These are phyloP conservation scores for Vinca minor DNA, from an alignment of 257 asterid genomes.

Conservation along the genomic window DNA sequence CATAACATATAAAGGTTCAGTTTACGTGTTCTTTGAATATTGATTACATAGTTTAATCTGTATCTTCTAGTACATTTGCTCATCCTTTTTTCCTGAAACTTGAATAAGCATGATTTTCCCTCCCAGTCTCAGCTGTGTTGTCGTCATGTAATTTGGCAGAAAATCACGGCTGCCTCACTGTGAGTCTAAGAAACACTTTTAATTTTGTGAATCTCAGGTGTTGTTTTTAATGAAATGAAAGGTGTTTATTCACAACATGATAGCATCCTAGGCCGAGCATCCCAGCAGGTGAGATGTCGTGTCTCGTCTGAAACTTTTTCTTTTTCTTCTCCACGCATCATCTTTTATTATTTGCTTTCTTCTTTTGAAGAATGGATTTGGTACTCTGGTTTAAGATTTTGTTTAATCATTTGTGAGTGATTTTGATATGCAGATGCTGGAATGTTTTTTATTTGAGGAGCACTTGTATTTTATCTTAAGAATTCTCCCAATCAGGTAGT, in stretches of 20 bases:
- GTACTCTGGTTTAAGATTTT: background rate
- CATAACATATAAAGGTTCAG: slow-evolving; percentile 80
- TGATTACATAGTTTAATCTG: background rate
- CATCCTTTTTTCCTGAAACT: background rate
- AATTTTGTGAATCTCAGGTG: slow-evolving; percentile 52
- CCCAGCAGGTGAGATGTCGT: slow-evolving; percentile 59
- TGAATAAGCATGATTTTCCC: background rate
- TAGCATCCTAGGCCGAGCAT: slow-evolving; percentile 78
- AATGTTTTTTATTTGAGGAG: too few species aligned
- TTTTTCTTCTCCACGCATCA: too few species aligned
- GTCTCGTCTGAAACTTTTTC: too few species aligned
- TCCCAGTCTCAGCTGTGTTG: background rate
- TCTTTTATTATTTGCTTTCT: too few species aligned
- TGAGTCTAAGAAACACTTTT: slow-evolving; percentile 13
- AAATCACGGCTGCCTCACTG: slow-evolving; percentile 9
- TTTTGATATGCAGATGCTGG: too few species aligned
- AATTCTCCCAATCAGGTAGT: background rate
- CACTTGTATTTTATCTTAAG: background rate
- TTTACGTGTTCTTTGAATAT: background rate
- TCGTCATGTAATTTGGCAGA: background rate
- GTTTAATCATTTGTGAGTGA: background rate
- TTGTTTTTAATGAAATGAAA: slow-evolving; percentile 99
- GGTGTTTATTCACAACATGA: slow-evolving; percentile 99
- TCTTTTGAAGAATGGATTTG: background rate
- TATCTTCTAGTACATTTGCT: slow-evolving; percentile 2